Conservation (phyloP, 192 early-diverging fungal genomes). For the Coemansia sp. region DNA sequence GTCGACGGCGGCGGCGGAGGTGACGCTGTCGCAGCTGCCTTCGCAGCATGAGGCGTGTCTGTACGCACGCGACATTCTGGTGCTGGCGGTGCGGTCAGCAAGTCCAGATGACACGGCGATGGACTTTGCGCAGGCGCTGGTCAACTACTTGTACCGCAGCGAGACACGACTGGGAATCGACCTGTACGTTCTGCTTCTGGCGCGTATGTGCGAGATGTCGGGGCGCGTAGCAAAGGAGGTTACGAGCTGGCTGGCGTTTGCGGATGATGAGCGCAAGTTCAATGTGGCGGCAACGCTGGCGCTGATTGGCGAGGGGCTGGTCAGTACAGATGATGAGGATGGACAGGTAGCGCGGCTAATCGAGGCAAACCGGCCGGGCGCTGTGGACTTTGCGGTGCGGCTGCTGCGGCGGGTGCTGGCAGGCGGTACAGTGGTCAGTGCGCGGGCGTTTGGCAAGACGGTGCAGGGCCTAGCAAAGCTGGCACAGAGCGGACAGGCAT, state of each 20-base stretch:
- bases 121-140: conserved; percentile 85
- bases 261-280: conserved; percentile 93
- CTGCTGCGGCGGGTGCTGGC: conserved; percentile 72
- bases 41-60: conserved; percentile 75
- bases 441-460: conserved; percentile 66
- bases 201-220: conserved; percentile 83
- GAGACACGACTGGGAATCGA: conserved; percentile 76
- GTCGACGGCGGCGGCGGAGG: conserved; percentile 39
- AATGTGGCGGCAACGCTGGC: conserved; percentile 81
- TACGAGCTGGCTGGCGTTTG: conserved; percentile 87
- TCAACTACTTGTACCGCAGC: conserved; percentile 79
- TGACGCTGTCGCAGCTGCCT: conserved; percentile 66
- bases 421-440: conserved; percentile 51
- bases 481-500: conserved; percentile 61
- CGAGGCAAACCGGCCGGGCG: conserved; percentile 67
- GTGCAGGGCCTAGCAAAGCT: conserved; percentile 73
- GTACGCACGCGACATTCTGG: conserved; percentile 72
- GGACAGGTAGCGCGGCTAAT: conserved; percentile 83
- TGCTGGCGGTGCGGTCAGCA: conserved; percentile 67
- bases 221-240: conserved; percentile 79
- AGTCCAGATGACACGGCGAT: conserved; percentile 78
- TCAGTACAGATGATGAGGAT: conserved; percentile 82
- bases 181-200: conserved; percentile 78
- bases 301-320: conserved; percentile 76
- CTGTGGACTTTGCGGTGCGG: conserved; percentile 75